These are phyloP conservation scores for Penicillium waksmanii DNA, from an alignment of 495 filamentous ascomycete genomes.

Conservation along the genomic window DNA sequence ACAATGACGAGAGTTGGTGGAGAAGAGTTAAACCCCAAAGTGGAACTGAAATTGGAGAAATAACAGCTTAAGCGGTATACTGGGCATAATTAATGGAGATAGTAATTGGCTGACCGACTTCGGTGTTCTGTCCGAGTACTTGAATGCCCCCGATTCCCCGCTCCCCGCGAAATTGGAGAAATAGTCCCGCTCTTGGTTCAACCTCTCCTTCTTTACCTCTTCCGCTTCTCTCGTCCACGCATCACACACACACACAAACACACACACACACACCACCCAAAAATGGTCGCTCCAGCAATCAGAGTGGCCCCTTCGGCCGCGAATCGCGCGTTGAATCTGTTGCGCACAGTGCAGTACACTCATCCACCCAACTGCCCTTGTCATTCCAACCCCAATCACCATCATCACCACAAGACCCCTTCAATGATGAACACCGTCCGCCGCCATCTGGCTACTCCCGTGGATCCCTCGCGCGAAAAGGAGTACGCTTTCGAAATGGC, in stretches of 20 bases:
- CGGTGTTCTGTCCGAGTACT: constrained; percentile 29
- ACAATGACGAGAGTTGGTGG: background rate
- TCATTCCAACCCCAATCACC: constrained; percentile 80
- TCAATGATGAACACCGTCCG: constrained; percentile 59
- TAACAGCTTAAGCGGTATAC: background rate
- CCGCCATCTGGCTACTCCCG: constrained; percentile 71
- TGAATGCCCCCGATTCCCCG: constrained; percentile 22
- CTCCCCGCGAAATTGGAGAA: constrained; percentile 36
- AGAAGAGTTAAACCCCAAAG: background rate
- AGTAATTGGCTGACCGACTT: constrained; percentile 6
- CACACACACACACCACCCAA: constrained; percentile 10
- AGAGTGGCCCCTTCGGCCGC: constrained; percentile 71
- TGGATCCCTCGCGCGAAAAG: constrained; percentile 72
- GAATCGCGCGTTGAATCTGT: constrained; percentile 74
- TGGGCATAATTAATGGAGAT: background rate
- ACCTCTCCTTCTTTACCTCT: constrained; percentile 6
- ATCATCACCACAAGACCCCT: constrained; percentile 61
- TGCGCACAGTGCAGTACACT: constrained; percentile 86
- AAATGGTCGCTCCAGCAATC: constrained; percentile 57
- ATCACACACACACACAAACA: background rate
- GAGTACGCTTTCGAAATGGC: constrained; percentile 99
- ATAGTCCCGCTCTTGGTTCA: background rate
- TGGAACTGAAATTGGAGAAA: background rate
- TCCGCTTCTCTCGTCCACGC: constrained; percentile 21
- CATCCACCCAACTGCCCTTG: constrained; percentile 92